Conservation (phyloP, 768 basidiomycete genomes). For the Lentinus tigrinus region DNA sequence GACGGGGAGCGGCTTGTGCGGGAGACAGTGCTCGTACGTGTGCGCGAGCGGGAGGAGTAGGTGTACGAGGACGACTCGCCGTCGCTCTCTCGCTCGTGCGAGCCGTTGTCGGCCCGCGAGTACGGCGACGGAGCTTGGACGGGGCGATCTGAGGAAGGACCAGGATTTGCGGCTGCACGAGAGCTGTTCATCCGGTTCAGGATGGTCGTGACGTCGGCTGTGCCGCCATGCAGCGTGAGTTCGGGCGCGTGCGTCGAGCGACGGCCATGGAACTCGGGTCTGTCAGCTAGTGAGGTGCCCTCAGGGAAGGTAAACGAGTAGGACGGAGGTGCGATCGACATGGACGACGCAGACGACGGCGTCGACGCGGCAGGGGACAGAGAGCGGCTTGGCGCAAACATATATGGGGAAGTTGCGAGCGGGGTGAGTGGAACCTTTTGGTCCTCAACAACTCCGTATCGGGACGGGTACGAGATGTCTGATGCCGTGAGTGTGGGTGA, state of each 20-base stretch:
- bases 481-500: slow-evolving; percentile 52
- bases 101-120: slow-evolving; percentile 48
- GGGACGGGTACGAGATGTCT: slow-evolving; percentile 46
- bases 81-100: slow-evolving; percentile 40
- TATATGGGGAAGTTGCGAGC: slow-evolving; percentile 53
- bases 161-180: slow-evolving; percentile 32
- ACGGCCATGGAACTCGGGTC: slow-evolving; percentile 66
- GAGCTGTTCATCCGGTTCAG: slow-evolving; percentile 34
- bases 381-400: slow-evolving; percentile 67
- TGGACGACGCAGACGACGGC: slow-evolving; percentile 58
- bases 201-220: slow-evolving; percentile 65
- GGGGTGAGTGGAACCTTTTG: slow-evolving; percentile 52
- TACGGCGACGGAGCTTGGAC: slow-evolving; percentile 35
- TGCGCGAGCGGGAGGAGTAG: slow-evolving; percentile 35
- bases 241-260: slow-evolving; percentile 57
- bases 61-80: slow-evolving; percentile 47
- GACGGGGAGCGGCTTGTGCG: slow-evolving; percentile 48
- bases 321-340: slow-evolving; percentile 52
- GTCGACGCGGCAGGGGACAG: slow-evolving; percentile 69
- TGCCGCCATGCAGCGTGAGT: slow-evolving; percentile 71
- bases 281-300: slow-evolving; percentile 49
- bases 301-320: slow-evolving; percentile 70
- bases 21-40: slow-evolving; percentile 29
- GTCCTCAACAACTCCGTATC: slow-evolving; percentile 49
- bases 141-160: slow-evolving; percentile 46